Base-by-base conservation (phyloP, 345 rosid genomes). In the Orychophragmus violaceus region DNA sequence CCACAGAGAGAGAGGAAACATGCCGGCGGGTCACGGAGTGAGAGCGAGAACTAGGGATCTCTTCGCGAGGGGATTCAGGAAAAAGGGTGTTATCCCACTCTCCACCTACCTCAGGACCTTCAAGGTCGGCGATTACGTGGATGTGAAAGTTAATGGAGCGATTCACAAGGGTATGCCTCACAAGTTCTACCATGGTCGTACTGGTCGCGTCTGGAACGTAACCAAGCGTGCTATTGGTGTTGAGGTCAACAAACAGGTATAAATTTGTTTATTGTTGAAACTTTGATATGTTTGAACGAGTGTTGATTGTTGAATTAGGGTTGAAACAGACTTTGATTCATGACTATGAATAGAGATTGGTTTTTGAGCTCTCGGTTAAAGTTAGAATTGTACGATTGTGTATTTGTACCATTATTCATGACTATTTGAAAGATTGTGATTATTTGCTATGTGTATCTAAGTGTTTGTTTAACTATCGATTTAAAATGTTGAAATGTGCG, bases 131-230 rank as follows among this genome's bases (percentile, higher is more conserved):
- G 84, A 85, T 41, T 79, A 79, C 69, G 91, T 87, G 6, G 91
- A 87, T 54, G 57, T 87, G 68, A 85, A 87, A 79, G 91, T 87
- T 12, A 87, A 87, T 59, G 91, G 91, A 55, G 88, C 91, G 48
- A 63, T 87, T 32, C 91, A 87, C 80, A 87, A 87, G 82, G 95
- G 95, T 32, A 87, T 87, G 95, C 95, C 91, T 23, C 95, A 85
- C 66, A 87, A 87, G 80, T 87, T 85, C 83, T 87, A 84, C 73
- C 88, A 84, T 42, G 95, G 95, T 3, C 95, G 95, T 61, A 87
- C 95, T 37, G 95, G 95, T n/a, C 79, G 81, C 10, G 77, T 87
- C 77, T 87, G 90, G 88, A 87, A 87, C 59, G 89, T 87, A 60
- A 87, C 90, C 75, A 85, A 85, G 62, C 88, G 88, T 8, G 89